These are phyloP conservation scores for Capsicum rhomboideum DNA, from an alignment of 257 asterid species.

Conservation along the genomic window DNA sequence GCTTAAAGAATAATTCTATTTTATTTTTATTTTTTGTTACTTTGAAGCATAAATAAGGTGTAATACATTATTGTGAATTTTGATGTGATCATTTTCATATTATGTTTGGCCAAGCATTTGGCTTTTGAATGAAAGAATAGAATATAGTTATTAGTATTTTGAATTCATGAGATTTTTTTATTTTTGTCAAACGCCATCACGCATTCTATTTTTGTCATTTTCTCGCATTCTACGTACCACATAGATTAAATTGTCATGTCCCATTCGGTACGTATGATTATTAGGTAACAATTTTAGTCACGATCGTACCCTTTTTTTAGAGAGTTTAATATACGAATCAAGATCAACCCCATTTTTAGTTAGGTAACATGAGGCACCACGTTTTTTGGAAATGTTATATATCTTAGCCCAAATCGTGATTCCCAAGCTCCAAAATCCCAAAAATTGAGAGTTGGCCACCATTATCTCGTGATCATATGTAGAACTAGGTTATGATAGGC, in stretches of 20 bases:
- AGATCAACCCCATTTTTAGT: not conserved
- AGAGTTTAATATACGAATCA: not conserved
- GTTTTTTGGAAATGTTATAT: not conserved
- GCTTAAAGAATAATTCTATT: not conserved
- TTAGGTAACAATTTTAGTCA: too few species aligned
- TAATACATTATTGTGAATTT: not conserved
- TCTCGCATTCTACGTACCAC: not conserved
- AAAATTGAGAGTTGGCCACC: too few species aligned
- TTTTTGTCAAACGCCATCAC: not conserved
- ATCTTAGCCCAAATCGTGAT: not conserved
- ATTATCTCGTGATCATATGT: not conserved
- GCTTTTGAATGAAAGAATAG: not conserved
- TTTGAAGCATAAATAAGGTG: not conserved
- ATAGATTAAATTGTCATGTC: not conserved
- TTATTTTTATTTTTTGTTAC: not conserved
- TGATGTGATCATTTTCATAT: not conserved
- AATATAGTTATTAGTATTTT: not conserved
- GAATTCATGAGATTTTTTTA: not conserved
- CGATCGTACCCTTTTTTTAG: too few species aligned
- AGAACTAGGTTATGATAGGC: too few species aligned
- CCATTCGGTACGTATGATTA: not conserved
- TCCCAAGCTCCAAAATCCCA: too few species aligned
- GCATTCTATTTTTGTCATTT: not conserved
- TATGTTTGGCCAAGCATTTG: not conserved
- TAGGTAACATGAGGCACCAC: not conserved